These are phyloP conservation scores for Oxytropis ochrocephala DNA, from an alignment of 306 rosid species.

Conservation along the genomic window DNA sequence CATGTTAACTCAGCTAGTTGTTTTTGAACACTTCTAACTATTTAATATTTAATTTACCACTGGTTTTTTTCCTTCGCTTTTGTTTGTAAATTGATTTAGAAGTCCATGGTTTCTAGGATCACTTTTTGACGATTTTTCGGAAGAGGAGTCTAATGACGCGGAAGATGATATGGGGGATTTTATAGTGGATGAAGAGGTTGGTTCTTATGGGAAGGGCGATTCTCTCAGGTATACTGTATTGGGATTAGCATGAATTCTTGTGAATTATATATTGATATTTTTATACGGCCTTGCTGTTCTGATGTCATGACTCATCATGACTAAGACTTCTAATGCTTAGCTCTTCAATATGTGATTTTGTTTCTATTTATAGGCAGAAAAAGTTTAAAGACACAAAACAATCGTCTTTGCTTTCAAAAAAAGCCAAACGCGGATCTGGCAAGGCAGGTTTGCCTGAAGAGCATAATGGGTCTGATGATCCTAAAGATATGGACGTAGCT, in stretches of 20 bases:
- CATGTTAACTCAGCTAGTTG: not conserved
- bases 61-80: not conserved
- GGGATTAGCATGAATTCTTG: not conserved
- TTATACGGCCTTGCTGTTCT: not conserved
- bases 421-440: constrained; percentile 4
- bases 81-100: constrained; percentile 9
- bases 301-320: constrained; percentile 2
- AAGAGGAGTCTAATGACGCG: constrained; percentile 19
- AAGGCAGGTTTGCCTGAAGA: not conserved
- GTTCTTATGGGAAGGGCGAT: constrained; percentile 1
- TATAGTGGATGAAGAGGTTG: constrained; percentile 29
- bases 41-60: not conserved
- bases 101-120: constrained; percentile 22
- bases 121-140: constrained; percentile 14
- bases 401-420: constrained; percentile 1
- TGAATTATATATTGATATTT: constrained; percentile 10
- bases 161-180: constrained; percentile 40
- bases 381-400: constrained; percentile 4
- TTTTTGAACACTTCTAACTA: not conserved
- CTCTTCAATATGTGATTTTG: constrained; percentile 12
- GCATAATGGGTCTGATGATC: not conserved
- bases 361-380: constrained; percentile 8
- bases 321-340: not conserved
- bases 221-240: constrained; percentile 25
- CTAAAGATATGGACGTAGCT: not conserved